Base-by-base conservation (phyloP, 305 asterid genomes). In the Fraxinus ornus region DNA sequence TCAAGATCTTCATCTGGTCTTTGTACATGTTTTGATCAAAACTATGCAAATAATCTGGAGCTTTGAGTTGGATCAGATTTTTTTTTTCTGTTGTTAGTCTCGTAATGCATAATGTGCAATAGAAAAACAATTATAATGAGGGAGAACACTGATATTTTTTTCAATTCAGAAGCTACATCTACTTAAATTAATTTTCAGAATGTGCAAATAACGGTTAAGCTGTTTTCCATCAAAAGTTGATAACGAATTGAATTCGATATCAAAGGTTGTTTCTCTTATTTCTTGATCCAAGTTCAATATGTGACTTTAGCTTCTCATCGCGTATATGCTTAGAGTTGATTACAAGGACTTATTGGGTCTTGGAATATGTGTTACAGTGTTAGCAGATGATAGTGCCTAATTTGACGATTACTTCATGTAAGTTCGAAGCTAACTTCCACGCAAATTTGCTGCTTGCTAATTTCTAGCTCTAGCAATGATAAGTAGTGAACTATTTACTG, bases 1-100 rank as follows among this genome's bases (percentile, higher is more conserved):
- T 62, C 32, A 62, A 80, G 78, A 49, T 75, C 79, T 66, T 75
- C 32, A 81, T 78, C 13, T 13, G 76, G 66, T 52, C 33, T 22
- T 24, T 62, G 32, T 62, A 62, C 72, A 62, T 62, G 72, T 62
- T 62, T 62, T 62, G n/a, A 62, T 62, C 72, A 62, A 22, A 62
- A 62, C 15, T 22, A 62, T 22, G 71, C 71, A 22, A 62, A 62
- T 62, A 21, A 62, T 62, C 71, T 62, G 71, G 71, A 62, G 71
- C 71, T 62, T 62, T 62, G 71, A 62, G 71, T 62, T 8, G 71
- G 32, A 8, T 62, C 71, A 22, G 33, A 60, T 5, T n/a, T 55
- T n/a, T 49, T 49, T 39, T 39, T 39, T 44, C 70, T 7, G 70
- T 60, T 60, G 70, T 21, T 62, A 64, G 72, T 64, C 32, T 64